Conservation (phyloP, 495 filamentous ascomycete genomes). For the Gamarada debralockiae region DNA sequence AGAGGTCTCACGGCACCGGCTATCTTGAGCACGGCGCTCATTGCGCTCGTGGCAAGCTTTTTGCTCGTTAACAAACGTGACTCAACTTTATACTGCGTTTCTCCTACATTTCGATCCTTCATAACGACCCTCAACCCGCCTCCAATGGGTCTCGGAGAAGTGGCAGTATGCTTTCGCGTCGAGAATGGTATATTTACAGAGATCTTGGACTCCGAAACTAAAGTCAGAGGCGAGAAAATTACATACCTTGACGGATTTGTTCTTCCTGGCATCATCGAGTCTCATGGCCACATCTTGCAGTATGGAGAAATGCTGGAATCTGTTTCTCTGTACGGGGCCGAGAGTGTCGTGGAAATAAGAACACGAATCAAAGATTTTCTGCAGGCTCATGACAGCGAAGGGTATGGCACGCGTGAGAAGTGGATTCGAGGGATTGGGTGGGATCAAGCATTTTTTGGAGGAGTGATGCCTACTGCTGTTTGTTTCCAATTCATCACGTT, state of each 20-base stretch:
- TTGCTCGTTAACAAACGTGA: not conserved
- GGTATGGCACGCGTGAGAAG: slow-evolving; percentile 29
- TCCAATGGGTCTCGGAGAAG: not conserved
- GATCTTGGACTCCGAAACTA: slow-evolving; percentile 14
- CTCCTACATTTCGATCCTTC: slow-evolving; percentile 28
- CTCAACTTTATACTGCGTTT: slow-evolving; percentile 14
- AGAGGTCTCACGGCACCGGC: not conserved
- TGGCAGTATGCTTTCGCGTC: slow-evolving; percentile 42
- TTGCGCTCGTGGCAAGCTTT: slow-evolving; percentile 20
- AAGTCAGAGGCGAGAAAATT: slow-evolving; percentile 2
- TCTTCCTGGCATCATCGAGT: slow-evolving; percentile 61
- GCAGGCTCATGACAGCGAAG: slow-evolving; percentile 31
- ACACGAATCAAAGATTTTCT: slow-evolving; percentile 42
- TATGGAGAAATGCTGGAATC: slow-evolving; percentile 63
- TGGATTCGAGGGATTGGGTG: slow-evolving; percentile 63
- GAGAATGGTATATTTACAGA: slow-evolving; percentile 23
- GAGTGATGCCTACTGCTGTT: slow-evolving; percentile 58
- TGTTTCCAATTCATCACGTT: slow-evolving; percentile 18
- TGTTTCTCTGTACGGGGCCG: slow-evolving; percentile 53
- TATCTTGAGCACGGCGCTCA: not conserved
- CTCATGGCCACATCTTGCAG: slow-evolving; percentile 57
- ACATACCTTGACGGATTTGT: slow-evolving; percentile 33
- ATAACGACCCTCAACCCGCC: slow-evolving; percentile 33
- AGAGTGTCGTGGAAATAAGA: slow-evolving; percentile 45
- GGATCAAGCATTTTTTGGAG: slow-evolving; percentile 56